phyloP scores from a whole-genome alignment of 495 filamentous ascomycete genomes.

The Chaetomidium leptoderma region DNA sequence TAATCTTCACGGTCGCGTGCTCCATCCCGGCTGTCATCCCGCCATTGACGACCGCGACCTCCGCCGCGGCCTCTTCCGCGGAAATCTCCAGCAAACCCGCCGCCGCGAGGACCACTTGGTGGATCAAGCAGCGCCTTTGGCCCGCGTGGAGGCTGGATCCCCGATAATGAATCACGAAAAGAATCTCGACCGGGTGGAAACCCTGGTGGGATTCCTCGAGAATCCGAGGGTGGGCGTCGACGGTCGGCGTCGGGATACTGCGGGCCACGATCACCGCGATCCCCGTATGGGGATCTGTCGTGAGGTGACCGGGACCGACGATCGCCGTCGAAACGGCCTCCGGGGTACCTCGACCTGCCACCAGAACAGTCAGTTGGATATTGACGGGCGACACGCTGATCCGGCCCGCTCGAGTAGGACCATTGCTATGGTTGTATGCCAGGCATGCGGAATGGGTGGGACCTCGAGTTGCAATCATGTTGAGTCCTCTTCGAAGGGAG shows the following conservation, averaged over 20 bases:
- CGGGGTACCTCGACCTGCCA: conserved; percentile 45
- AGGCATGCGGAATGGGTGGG: too few species aligned
- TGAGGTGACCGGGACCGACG: conserved; percentile 51
- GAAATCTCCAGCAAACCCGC: conserved; percentile 47
- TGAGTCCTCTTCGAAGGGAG: too few species aligned
- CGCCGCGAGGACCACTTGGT: conserved; percentile 54
- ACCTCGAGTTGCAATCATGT: too few species aligned
- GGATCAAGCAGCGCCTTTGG: conserved; percentile 66
- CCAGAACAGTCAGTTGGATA: neutral
- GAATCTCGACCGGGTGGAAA: conserved; percentile 49
- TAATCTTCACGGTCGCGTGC: conserved; percentile 57
- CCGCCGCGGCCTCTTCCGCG: conserved; percentile 36
- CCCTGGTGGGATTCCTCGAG: conserved; percentile 44
- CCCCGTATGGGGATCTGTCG: conserved; percentile 54
- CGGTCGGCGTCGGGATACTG: conserved; percentile 49
- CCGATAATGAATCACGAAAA: conserved; percentile 42
- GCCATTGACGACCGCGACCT: conserved; percentile 42
- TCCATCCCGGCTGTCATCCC: conserved; percentile 60
- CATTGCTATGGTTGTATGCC: neutral
- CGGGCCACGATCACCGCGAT: conserved; percentile 37
- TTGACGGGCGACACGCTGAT: too few species aligned
- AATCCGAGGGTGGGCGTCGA: conserved; percentile 45
- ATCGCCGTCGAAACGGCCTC: conserved; percentile 45
- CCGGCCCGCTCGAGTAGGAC: neutral
- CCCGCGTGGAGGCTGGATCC: conserved; percentile 58